phyloP scores from a whole-genome alignment of 208 protist genomes.

The Leishmania amazonensis region DNA sequence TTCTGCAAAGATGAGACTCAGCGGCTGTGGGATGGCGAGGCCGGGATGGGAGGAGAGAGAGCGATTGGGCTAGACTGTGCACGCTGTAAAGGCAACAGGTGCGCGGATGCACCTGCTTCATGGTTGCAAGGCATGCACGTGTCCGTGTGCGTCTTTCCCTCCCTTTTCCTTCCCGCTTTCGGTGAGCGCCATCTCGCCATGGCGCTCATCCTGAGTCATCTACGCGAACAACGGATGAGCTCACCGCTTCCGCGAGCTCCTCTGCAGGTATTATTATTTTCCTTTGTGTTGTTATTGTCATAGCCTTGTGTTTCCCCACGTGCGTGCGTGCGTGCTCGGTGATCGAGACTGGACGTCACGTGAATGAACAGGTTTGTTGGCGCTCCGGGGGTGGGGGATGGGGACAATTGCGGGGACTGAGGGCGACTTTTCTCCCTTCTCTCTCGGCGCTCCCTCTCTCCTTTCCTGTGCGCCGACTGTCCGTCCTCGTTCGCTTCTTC shows the following conservation, averaged over 20 bases:
- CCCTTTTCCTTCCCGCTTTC: neutral
- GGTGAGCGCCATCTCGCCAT: neutral
- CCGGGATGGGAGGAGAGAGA: neutral
- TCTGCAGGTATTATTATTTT: neutral
- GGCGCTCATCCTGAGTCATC: neutral
- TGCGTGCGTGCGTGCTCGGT: neutral
- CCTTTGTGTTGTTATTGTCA: neutral
- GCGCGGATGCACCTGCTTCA: neutral
- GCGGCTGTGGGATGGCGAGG: neutral
- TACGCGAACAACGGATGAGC: neutral
- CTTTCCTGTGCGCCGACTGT: neutral
- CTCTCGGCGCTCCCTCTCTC: neutral
- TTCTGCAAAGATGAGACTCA: neutral
- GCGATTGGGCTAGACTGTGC: neutral
- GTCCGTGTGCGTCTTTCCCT: neutral
- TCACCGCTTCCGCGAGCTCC: neutral
- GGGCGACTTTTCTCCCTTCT: neutral
- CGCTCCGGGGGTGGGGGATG: neutral
- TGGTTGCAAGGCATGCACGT: neutral
- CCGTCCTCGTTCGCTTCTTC: neutral
- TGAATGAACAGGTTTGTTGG: neutral
- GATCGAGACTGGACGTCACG: neutral
- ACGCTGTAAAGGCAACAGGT: neutral
- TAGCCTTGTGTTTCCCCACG: neutral
- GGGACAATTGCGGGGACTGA: neutral